phyloP scores from a whole-genome alignment of 2,329 filamentous ascomycete species.

The Microsporum audouinii region DNA sequence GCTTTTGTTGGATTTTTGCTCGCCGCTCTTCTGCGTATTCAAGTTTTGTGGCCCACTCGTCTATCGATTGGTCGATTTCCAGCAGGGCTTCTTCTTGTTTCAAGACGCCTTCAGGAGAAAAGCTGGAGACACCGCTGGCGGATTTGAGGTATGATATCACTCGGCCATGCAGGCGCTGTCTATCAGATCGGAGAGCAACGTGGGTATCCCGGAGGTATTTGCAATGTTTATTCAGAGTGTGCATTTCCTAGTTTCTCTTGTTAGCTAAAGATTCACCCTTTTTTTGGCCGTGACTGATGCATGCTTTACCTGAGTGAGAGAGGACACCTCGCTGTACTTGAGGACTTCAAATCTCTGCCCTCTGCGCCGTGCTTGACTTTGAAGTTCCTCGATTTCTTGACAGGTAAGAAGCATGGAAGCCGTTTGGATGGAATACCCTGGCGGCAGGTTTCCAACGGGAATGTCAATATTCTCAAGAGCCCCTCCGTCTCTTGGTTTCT shows the following conservation, averaged over 20 bases:
- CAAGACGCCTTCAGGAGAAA: conserved; percentile 62
- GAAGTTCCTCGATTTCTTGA: conserved; percentile 17
- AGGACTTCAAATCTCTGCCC: conserved; percentile 20
- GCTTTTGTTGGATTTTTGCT: conserved; percentile 62
- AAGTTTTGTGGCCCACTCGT: conserved; percentile 70
- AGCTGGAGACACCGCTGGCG: conserved; percentile 56
- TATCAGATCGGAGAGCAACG: conserved; percentile 60
- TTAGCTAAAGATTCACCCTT: conserved; percentile 5
- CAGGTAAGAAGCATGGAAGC: conserved; percentile 9
- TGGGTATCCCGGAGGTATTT: conserved; percentile 70
- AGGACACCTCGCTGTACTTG: conserved; percentile 18
- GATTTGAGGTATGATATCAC: conserved; percentile 68
- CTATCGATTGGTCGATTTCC: conserved; percentile 65
- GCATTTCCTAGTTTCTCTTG: conserved; percentile 49
- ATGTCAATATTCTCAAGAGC: background rate
- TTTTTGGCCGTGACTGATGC: background rate
- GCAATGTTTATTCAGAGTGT: conserved; percentile 62
- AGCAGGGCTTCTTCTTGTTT: conserved; percentile 70
- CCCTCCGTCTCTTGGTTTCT: background rate
- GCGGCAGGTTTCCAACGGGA: background rate
- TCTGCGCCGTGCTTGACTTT: conserved; percentile 18
- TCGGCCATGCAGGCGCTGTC: conserved; percentile 62
- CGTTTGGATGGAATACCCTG: background rate
- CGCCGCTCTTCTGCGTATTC: conserved; percentile 69
- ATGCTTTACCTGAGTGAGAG: conserved; percentile 19